Evolutionary conservation across 257 asterid species (phyloP).

Genomic region (Solanum corneliomulleri): DNA sequence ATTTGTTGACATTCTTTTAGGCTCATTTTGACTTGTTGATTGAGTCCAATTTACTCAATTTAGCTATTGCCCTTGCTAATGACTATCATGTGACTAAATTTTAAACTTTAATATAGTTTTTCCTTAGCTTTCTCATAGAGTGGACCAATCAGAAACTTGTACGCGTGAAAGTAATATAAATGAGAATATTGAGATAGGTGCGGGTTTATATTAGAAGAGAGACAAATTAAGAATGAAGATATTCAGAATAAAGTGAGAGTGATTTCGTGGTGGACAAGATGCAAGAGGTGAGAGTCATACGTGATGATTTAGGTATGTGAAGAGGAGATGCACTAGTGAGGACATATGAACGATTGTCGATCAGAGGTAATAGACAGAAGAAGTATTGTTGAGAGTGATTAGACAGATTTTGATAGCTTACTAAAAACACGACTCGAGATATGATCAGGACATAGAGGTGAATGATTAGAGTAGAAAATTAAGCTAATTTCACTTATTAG

Average conservation of each 20-base stretch:
- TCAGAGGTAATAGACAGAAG: no score
- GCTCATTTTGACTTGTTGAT: not conserved
- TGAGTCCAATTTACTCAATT: not conserved
- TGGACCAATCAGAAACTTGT: no score
- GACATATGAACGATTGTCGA: not conserved
- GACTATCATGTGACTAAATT: not conserved
- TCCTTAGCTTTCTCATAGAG: no score
- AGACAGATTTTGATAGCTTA: no score
- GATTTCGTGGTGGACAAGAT: no score
- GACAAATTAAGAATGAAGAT: no score
- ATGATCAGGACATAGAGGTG: no score
- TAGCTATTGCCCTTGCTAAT: not conserved
- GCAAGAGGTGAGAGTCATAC: no score
- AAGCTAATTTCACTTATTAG: no score
- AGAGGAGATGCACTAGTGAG: not conserved
- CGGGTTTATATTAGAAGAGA: rapidly evolving
- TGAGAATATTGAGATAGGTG: not conserved
- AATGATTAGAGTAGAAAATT: no score
- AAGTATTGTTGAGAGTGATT: not conserved
- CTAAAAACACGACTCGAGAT: no score
- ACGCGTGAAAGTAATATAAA: not conserved
- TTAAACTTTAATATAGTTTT: not conserved
- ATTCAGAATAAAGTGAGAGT: rapidly evolving
- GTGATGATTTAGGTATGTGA: no score
- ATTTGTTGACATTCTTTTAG: not conserved